Evolutionary conservation across 129 eudicot species (phyloP).

Genomic region (Sambucus nigra): DNA sequence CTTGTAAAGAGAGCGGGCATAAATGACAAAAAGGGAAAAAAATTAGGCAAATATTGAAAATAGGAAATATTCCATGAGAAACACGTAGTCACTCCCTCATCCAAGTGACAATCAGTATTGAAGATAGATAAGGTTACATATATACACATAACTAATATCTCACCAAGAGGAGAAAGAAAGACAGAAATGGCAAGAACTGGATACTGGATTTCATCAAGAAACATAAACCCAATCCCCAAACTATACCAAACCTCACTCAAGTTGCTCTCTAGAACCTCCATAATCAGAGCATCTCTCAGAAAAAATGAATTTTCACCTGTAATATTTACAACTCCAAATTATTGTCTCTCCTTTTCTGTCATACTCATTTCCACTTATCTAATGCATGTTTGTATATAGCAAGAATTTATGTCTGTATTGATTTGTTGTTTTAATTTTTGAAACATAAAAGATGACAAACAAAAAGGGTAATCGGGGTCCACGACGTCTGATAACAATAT

Average conservation of each 20-base stretch:
- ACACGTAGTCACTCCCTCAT: too few relatives aligned
- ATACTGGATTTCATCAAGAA: slow-evolving; percentile 31
- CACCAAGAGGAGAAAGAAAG: slow-evolving; percentile 11
- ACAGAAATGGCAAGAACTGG: slow-evolving; percentile 23
- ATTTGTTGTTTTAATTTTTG: slow-evolving; percentile 1
- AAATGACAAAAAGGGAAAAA: too few relatives aligned
- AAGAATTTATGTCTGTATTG: too few relatives aligned
- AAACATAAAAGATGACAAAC: slow-evolving; percentile 22
- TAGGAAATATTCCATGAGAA: too few relatives aligned
- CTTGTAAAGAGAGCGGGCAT: too few relatives aligned
- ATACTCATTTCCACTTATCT: not conserved
- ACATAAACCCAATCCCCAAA: slow-evolving; percentile 16
- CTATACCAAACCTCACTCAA: slow-evolving; percentile 11
- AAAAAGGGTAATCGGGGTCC: slow-evolving; percentile 25
- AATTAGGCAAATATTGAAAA: too few relatives aligned
- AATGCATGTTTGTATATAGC: not conserved
- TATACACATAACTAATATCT: too few relatives aligned
- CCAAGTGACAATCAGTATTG: too few relatives aligned
- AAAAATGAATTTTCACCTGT: slow-evolving; percentile 33
- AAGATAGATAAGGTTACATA: too few relatives aligned
- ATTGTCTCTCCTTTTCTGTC: not conserved
- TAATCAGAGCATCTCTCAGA: slow-evolving; percentile 21
- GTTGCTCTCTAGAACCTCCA: slow-evolving; percentile 1
- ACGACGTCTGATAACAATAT: slow-evolving; percentile 43
- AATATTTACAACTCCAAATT: not conserved